Base-by-base conservation (phyloP, 495 filamentous ascomycete species). In the Penicillium soppii region DNA sequence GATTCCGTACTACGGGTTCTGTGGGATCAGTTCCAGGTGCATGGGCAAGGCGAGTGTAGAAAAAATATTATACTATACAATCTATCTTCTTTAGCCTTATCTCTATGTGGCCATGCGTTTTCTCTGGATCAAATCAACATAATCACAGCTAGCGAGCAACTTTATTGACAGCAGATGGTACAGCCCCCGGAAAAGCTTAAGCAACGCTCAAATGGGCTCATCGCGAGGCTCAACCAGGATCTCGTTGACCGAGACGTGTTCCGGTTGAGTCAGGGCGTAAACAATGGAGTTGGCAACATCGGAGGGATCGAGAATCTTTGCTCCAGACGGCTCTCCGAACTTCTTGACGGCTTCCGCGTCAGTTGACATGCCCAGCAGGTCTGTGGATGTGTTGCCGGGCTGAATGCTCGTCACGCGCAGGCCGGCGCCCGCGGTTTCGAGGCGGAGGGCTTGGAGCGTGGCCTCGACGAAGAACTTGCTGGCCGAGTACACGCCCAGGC, bases 401-500 rank as follows among this genome's bases (percentile, higher is more conserved):
- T 88, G 85, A 7, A 88, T 76, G 30, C 74, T 76, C 1, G 84
- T 86, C 19, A 87, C 82, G 15, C 83, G 73, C 43, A 88, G 57
- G 5, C 85, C 85, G 4, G 73, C 72, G 1, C 85, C 84, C 1
- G 81, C 85, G 0, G 83, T 87, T 73, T 88, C 85, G 13, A 87
- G 65, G 37, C 84, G 81, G 38, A 88, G 63, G 23, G 75, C 73
- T 66, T 88, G 84, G 8, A 88, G 71, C 4, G 83, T 83, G 0
- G 84, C 85, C 61, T 88, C 84, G 35, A 87, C 83, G 67, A 88
- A 88, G 76, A 88, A 87, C 60, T 88, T 88, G 60, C 75, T 80
- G 21, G 83, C 85, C 7, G 79, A 82, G 72, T 88, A 88, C n/a
- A 88, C 84, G 47, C 85, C 85, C 26, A 87, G 70, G 5, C 85